Conservation (phyloP, 108 stramenopile species). For the Discostella pseudostelligera region DNA sequence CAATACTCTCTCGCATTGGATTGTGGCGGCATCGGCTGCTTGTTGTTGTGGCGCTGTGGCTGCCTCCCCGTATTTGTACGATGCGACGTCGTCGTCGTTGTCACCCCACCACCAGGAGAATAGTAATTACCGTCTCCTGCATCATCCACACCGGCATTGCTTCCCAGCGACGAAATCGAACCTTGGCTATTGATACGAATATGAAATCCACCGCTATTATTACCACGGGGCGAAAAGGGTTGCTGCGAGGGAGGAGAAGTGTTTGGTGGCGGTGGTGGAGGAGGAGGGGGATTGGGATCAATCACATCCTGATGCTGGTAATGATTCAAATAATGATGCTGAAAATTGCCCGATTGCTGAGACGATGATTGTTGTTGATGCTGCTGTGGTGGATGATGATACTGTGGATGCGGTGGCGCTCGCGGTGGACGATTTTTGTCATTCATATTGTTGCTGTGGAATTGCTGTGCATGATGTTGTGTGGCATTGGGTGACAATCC, state of each 20-base stretch:
- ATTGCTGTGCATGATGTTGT: neutral
- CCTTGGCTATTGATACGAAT: conserved; percentile 31
- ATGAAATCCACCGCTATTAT: conserved; percentile 24
- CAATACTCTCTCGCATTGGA: conserved; percentile 3
- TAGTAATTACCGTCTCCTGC: conserved; percentile 3
- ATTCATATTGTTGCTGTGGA: too few species aligned
- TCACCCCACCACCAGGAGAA: neutral
- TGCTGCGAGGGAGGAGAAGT: neutral
- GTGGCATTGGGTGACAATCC: neutral
- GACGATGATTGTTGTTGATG: conserved; percentile 3
- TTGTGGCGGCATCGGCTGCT: neutral
- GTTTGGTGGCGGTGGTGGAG: conserved; percentile 9
- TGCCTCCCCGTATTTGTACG: neutral
- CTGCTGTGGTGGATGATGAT: conserved; percentile 11
- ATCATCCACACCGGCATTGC: neutral
- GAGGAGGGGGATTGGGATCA: conserved; percentile 15
- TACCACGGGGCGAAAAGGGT: conserved; percentile 3
- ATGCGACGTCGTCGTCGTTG: conserved; percentile 1
- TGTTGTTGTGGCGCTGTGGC: neutral
- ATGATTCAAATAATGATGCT: conserved; percentile 8
- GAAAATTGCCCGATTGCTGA: neutral
- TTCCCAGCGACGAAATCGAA: conserved; percentile 36
- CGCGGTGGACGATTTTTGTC: conserved; percentile 3
- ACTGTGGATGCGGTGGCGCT: neutral
- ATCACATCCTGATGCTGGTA: conserved; percentile 19